These are phyloP conservation scores for Aspergillus sp. DNA, from an alignment of 2,329 filamentous ascomycete genomes.

Conservation along the genomic window DNA sequence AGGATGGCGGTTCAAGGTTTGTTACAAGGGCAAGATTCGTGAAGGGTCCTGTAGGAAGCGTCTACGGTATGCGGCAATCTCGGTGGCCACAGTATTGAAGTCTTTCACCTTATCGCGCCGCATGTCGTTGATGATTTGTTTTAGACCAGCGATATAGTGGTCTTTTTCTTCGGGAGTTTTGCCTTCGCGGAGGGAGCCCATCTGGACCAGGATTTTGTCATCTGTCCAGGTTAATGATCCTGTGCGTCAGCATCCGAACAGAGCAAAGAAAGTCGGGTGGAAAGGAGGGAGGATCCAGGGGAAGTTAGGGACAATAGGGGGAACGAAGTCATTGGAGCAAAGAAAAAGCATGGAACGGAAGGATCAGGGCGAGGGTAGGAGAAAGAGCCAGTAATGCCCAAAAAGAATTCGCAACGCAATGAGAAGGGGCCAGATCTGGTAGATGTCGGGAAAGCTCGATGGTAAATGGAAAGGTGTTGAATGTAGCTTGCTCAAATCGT, in stretches of 20 bases:
- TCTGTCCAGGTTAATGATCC: slow-evolving; percentile 43
- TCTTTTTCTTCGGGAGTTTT: slow-evolving; percentile 46
- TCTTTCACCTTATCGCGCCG: slow-evolving; percentile 51
- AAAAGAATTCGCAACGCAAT: slow-evolving; percentile 2
- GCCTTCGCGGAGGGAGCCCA: slow-evolving; percentile 49
- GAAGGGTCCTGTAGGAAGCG: slow-evolving; percentile 49
- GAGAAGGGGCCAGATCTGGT: slow-evolving; percentile 11
- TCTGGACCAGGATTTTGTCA: slow-evolving; percentile 52
- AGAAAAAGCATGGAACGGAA: slow-evolving; percentile 7
- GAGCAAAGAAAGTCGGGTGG: slow-evolving; percentile 17
- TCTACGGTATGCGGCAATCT: slow-evolving; percentile 53
- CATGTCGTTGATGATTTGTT: slow-evolving; percentile 51
- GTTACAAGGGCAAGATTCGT: slow-evolving; percentile 48
- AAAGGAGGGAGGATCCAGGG: neutral
- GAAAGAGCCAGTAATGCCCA: neutral
- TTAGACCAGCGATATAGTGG: slow-evolving; percentile 46
- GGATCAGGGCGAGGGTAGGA: no score
- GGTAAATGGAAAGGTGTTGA: slow-evolving; percentile 22
- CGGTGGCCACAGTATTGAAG: slow-evolving; percentile 48
- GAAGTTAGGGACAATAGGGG: neutral
- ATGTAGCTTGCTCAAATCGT: slow-evolving; percentile 28
- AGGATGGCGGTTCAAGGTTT: slow-evolving; percentile 3
- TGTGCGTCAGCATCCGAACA: slow-evolving; percentile 42
- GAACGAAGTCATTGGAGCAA: neutral
- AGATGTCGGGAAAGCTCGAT: slow-evolving; percentile 3